These are phyloP conservation scores for Cordia subcordata DNA, from an alignment of 257 asterid species.

Conservation along the genomic window DNA sequence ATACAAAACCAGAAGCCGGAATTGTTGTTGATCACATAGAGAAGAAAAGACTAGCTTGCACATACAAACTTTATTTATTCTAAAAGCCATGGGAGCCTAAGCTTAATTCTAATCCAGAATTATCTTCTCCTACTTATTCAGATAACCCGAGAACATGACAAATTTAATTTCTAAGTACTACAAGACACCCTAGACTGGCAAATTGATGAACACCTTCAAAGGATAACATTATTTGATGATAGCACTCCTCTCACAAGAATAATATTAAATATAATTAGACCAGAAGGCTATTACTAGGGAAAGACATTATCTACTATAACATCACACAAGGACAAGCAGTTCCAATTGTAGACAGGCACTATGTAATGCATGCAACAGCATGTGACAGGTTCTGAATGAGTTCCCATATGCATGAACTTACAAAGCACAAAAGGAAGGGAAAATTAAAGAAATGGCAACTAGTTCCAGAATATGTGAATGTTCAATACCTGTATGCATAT, in stretches of 20 bases:
- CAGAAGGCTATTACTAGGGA: too few species aligned
- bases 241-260: too few species aligned
- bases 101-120: background rate
- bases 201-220: background rate
- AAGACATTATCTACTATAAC: too few species aligned
- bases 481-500: constrained; percentile 47
- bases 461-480: constrained; percentile 4
- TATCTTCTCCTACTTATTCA: background rate
- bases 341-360: too few species aligned
- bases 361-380: too few species aligned
- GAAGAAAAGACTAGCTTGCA: background rate
- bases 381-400: too few species aligned
- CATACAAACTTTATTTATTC: background rate
- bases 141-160: background rate
- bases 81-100: background rate
- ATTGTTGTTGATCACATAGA: background rate
- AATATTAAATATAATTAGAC: too few species aligned
- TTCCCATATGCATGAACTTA: background rate
- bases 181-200: background rate
- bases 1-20: background rate
- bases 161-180: background rate
- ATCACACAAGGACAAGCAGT: too few species aligned
- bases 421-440: background rate
- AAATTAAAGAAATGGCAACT: background rate
- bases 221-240: too few species aligned